Base-by-base conservation (phyloP, 768 basidiomycete genomes). In the Tulasnella sp. region DNA sequence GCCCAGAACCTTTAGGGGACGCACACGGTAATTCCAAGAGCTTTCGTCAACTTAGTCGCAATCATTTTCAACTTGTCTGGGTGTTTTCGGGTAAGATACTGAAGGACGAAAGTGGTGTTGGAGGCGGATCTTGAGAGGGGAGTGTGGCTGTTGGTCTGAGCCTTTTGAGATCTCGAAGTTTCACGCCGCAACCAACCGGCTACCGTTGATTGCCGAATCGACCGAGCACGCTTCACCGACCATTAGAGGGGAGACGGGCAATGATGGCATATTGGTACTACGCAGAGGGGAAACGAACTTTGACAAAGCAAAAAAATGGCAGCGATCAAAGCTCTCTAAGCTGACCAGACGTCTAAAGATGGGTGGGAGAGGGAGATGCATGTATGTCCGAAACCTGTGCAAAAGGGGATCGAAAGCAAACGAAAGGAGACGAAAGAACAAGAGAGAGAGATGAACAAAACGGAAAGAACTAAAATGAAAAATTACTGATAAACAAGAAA, bases 21-120 rank as follows among this genome's bases (percentile, higher is more conserved):
- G 75, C 42, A 81, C 80, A 81, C 80, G 14, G 73, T 75, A 40
- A 85, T 85, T 10, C 84, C 83, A 21, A 84, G 82, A 12, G 72
- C 74, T 27, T 82, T 31, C 4, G 84, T 85, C 39, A 85, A 80
- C 31, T 77, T 56, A 0, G 84, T 85, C 36, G 81, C 74, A 76
- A 81, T 84, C 77, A 75, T 81, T 14, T 16, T 68, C 27, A 14
- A 31, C 5, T 31, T 10, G 3, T 68, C 16, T 68, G 2, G n/a
- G n/a, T 5, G 21, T 10, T 68, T 4, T 68, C 34, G 7, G 34
- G 62, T 68, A 44, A 31, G 62, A 21, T 52, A 21, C n/a, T 31
- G 27, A 68, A 44, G 8, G 42, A 44, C n/a, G n/a, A n/a, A n/a
- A n/a, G n/a, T n/a, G n/a, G n/a, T n/a, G 10, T 44, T 40, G 5